Conservation (phyloP, 805 yeast species). For the Saccharomyces paradoxus region DNA sequence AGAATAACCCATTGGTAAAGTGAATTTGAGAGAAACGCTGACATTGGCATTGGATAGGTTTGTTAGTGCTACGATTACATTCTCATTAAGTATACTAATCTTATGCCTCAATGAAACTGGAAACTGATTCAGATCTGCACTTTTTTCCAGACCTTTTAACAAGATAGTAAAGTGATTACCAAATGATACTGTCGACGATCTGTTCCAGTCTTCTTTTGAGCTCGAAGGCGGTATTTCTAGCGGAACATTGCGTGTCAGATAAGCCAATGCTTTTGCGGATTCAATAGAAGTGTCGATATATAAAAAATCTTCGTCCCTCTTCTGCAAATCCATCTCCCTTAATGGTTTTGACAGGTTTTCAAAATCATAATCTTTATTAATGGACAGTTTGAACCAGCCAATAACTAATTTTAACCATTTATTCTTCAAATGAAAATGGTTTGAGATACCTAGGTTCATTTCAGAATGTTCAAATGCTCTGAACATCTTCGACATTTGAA, state of each 20-base stretch:
- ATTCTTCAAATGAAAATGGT: conserved; percentile 43
- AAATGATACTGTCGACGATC: conserved; percentile 52
- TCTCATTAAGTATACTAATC: conserved; percentile 45
- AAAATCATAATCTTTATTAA: conserved; percentile 31
- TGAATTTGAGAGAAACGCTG: conserved; percentile 65
- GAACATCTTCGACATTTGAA: conserved; percentile 24
- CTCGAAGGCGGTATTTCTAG: conserved; percentile 49
- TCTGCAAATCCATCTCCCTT: conserved; percentile 24
- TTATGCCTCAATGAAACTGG: conserved; percentile 40
- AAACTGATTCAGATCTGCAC: conserved; percentile 23
- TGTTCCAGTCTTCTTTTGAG: conserved; percentile 41
- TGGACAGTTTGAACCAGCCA: conserved; percentile 47
- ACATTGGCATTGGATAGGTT: conserved; percentile 62
- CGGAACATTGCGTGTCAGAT: conserved; percentile 46
- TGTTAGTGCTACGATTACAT: conserved; percentile 55
- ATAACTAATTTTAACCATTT: conserved; percentile 37
- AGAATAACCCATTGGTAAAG: conserved; percentile 70
- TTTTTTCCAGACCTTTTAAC: conserved; percentile 34
- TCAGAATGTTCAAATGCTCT: conserved; percentile 20
- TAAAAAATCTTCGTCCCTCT: conserved; percentile 38
- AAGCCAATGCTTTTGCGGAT: conserved; percentile 46
- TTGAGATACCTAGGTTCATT: conserved; percentile 19
- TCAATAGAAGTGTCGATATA: conserved; percentile 52
- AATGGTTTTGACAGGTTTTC: conserved; percentile 21
- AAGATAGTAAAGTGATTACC: conserved; percentile 60